These are phyloP conservation scores for Meyerozyma athensensis DNA, from an alignment of 1,139 yeast genomes.

Conservation along the genomic window DNA sequence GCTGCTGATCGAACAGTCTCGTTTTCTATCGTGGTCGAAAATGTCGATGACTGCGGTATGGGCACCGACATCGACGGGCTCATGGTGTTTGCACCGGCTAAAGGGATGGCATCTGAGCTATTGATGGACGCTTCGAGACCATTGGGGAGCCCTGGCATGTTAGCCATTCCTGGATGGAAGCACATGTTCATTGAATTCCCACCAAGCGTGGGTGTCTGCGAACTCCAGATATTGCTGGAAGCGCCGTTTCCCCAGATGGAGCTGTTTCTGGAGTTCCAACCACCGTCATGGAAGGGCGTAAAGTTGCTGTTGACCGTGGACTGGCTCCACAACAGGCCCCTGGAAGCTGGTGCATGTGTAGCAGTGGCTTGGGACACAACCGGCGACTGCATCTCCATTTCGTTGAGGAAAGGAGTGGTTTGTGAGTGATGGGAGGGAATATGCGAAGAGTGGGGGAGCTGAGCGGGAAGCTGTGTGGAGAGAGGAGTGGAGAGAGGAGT, in stretches of 20 bases:
- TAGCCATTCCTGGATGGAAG: neutral
- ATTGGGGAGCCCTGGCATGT: neutral
- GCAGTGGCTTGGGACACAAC: neutral
- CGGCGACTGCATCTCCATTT: neutral
- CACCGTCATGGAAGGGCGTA: neutral
- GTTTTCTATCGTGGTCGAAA: neutral
- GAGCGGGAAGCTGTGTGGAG: too few relatives aligned
- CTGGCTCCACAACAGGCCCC: constrained; percentile 2
- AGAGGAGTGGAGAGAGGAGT: too few relatives aligned
- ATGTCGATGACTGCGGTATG: neutral
- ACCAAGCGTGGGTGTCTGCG: neutral
- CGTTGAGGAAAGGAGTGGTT: too few relatives aligned
- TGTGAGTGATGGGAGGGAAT: too few relatives aligned
- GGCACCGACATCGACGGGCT: neutral
- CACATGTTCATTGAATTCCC: neutral
- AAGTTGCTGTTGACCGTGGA: neutral
- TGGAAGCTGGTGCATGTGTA: neutral
- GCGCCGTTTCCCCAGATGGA: constrained; percentile 29
- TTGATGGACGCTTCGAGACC: neutral
- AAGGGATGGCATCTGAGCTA: neutral
- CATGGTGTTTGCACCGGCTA: neutral
- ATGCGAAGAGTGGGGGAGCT: too few relatives aligned
- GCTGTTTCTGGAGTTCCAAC: constrained; percentile 18
- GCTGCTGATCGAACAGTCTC: constrained; percentile 27
- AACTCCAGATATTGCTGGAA: neutral